These are phyloP conservation scores for Xylaria cubensis DNA, from an alignment of 495 filamentous ascomycete species.

Conservation along the genomic window DNA sequence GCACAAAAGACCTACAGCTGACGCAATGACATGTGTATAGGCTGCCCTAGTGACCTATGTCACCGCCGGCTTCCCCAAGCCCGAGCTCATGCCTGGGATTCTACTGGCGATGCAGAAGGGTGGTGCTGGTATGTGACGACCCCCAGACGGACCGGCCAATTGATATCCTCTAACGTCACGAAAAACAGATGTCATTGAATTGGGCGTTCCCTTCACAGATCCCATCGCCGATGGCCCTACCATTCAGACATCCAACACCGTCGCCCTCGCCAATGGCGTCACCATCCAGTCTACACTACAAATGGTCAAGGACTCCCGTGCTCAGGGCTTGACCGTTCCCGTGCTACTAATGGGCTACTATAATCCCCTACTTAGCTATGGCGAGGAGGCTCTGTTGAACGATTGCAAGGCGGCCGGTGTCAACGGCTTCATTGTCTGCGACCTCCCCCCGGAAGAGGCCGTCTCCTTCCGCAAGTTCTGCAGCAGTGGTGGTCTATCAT, in stretches of 20 bases:
- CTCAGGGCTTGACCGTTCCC: constrained; percentile 76
- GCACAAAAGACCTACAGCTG: not conserved
- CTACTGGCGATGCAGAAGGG: constrained; percentile 90
- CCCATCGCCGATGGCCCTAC: constrained; percentile 96
- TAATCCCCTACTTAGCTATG: constrained; percentile 91
- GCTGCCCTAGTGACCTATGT: constrained; percentile 93
- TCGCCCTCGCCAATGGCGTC: constrained; percentile 86
- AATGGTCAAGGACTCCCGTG: constrained; percentile 78
- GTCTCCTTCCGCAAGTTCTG: constrained; percentile 88
- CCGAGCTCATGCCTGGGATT: constrained; percentile 80
- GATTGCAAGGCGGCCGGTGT: constrained; percentile 87
- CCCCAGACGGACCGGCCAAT: not conserved
- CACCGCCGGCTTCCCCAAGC: constrained; percentile 91
- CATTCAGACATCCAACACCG: constrained; percentile 89
- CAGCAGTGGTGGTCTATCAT: constrained; percentile 80
- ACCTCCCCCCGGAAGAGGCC: constrained; percentile 96
- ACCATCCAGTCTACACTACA: constrained; percentile 77
- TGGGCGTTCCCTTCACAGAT: constrained; percentile 95
- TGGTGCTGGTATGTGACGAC: constrained; percentile 74
- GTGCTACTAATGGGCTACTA: constrained; percentile 99
- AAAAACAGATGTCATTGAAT: constrained; percentile 74
- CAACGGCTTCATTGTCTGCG: constrained; percentile 97
- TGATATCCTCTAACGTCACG: constrained; percentile 6
- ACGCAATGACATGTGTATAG: constrained; percentile 34
- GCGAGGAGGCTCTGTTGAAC: constrained; percentile 83